A percentile compares a stretch with the other conserved stretches of the same genome.
Conservation (phyloP, 106 monocot species). For the Dendrobium nobile region DNA sequence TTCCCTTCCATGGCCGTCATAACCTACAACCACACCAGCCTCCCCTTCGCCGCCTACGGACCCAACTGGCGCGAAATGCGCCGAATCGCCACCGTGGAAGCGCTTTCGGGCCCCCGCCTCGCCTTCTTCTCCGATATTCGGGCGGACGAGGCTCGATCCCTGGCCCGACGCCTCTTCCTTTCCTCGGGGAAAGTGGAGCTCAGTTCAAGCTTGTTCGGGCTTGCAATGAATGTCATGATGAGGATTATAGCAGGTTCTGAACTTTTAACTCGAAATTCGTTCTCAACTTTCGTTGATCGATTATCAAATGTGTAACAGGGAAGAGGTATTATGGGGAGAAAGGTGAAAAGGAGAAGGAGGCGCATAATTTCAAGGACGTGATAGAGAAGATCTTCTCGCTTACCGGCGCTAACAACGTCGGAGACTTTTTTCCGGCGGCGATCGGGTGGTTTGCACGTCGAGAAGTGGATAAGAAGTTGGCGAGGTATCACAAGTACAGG, state of each 20-base stretch:
- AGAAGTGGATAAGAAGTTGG: constrained; percentile 11
- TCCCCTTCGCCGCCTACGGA: background rate
- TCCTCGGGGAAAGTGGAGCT: background rate
- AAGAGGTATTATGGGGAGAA: constrained; percentile 18
- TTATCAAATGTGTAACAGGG: constrained; percentile 4
- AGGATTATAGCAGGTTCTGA: background rate
- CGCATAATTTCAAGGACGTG: constrained; percentile 18
- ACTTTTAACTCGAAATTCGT: too few species aligned
- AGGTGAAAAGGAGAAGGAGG: constrained; percentile 12
- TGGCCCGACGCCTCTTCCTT: constrained; percentile 6
- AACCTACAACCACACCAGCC: background rate
- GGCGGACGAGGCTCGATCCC: background rate
- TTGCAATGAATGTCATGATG: constrained; percentile 14
- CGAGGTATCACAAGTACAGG: constrained; percentile 3
- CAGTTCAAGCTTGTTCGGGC: background rate
- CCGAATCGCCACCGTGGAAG: background rate
- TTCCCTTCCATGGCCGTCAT: background rate
- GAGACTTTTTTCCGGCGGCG: constrained; percentile 30
- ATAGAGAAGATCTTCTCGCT: constrained; percentile 15
- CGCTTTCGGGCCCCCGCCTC: background rate
- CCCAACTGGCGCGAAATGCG: background rate
- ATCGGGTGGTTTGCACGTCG: constrained; percentile 22
- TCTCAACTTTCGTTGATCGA: too few species aligned
- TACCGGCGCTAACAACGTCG: constrained; percentile 11
- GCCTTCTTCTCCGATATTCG: background rate